Conservation (phyloP, 2,329 filamentous ascomycete species). For the Lasiodiplodia sp. region DNA sequence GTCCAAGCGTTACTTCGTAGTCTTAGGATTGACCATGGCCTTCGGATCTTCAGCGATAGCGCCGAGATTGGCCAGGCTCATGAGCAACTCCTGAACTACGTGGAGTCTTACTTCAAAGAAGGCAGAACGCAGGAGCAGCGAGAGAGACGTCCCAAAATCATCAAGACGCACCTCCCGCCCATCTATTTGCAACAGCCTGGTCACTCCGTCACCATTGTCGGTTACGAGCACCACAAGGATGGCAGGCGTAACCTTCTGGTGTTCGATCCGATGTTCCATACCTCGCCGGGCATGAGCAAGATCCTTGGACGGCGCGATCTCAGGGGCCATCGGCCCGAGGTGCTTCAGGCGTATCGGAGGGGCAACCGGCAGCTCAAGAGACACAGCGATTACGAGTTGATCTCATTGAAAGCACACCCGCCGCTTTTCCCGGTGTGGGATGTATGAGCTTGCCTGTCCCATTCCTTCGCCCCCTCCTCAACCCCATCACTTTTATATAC, state of each 20-base stretch:
- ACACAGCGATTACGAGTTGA: slow-evolving; percentile 79
- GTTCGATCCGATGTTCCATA: slow-evolving; percentile 85
- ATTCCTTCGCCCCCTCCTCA: neutral
- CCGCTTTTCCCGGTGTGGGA: slow-evolving; percentile 50
- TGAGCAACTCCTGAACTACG: slow-evolving; percentile 67
- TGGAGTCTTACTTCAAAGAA: slow-evolving; percentile 76
- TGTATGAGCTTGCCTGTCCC: slow-evolving; percentile 42
- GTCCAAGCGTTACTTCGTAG: slow-evolving; percentile 79
- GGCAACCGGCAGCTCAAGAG: slow-evolving; percentile 71
- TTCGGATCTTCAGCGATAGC: slow-evolving; percentile 62
- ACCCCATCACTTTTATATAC: slow-evolving; percentile 1
- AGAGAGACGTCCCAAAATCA: slow-evolving; percentile 63
- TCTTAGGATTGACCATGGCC: slow-evolving; percentile 64
- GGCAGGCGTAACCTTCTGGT: slow-evolving; percentile 77
- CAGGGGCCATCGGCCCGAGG: slow-evolving; percentile 65
- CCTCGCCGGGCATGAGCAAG: slow-evolving; percentile 68
- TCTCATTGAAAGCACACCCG: slow-evolving; percentile 58
- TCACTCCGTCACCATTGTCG: slow-evolving; percentile 90
- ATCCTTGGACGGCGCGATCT: slow-evolving; percentile 59
- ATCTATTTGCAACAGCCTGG: slow-evolving; percentile 92
- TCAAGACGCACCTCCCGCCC: slow-evolving; percentile 75
- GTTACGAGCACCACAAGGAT: slow-evolving; percentile 73
- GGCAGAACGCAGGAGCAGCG: slow-evolving; percentile 1
- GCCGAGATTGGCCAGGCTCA: slow-evolving; percentile 57
- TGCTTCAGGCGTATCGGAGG: slow-evolving; percentile 69